Base-by-base conservation (phyloP, 495 filamentous ascomycete genomes). In the Talaromyces borbonicus region DNA sequence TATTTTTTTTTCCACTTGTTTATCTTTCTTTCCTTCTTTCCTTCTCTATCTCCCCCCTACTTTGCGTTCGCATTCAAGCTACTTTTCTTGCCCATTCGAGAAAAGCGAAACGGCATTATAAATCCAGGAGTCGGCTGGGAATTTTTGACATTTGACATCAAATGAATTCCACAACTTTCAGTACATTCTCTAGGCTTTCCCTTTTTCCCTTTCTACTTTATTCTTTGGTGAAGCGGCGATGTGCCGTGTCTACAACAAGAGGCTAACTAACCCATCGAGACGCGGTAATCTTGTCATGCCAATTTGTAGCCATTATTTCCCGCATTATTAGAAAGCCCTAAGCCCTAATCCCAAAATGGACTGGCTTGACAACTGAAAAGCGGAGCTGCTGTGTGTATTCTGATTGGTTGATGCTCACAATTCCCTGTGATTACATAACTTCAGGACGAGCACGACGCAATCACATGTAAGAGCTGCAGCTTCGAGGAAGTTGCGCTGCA, bases 11-110 rank as follows among this genome's bases (percentile, higher is more conserved):
- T 5, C 8, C 35, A 38, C 11, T 6, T 29, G 5, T 11, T 29
- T 15, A 20, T 38, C 22, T 38, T 38, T 38, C 35, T 45, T 55
- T 32, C 29, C 23, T 56, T 32, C 32, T 52, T 14, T 26, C 46
- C 36, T 42, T 35, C n/a, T n/a, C n/a, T n/a, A n/a, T n/a, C n/a
- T n/a, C n/a, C n/a, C n/a, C n/a, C n/a, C n/a, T n/a, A n/a, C n/a
- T 36, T 32, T 44, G 43, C 30, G 33, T 46, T 46, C 43, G 43
- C 43, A 46, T 25, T 24, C 24, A 38, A 38, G 19, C 26, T 26
- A 24, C 38, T 41, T 26, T 40, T 3, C 25, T 23, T 6, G 8
- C 35, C 4, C 4, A 2, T 38, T 5, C 18, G 11, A 26, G 23
- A 25, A 41, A 41, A 26, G 23, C 33, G 8, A 19, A 32, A 24